Base-by-base conservation (phyloP, 768 basidiomycete species). In the Boletus eberwhitei region DNA sequence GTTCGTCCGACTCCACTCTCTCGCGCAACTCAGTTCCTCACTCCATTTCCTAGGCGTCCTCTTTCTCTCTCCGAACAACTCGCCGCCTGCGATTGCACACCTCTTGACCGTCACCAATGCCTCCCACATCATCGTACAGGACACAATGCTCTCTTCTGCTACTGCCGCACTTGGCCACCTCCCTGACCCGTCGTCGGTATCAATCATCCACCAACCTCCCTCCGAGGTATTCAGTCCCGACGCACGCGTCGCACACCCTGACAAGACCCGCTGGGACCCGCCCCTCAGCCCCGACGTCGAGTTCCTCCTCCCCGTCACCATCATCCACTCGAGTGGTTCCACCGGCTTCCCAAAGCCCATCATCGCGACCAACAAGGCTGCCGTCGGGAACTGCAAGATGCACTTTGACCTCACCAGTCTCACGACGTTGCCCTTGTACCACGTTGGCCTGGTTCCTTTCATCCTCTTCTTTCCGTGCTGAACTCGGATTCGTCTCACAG, bases 321-420 rank as follows among this genome's bases (percentile, higher is more conserved):
- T 67, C 24, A 46, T 69, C 12, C 67, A 67, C 45, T 67, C 66
- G 62, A 75, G 47, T 7, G 62, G 66, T 22, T 69, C 67, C 4
- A 81, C 81, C 13, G 82, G 81, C 1, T 77, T 72, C 47, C 81
- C 81, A 2, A 81, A 74, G 63, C 75, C 73, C 24, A 77, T 76
- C 29, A 60, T 62, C 39, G 58, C 68, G 52, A 74, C 72, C 1
- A 75, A 77, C 57, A 68, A 70, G 46, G 67, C 64, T 6, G 63
- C 73, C 19, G 46, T 76, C 38, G 66, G 66, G 35, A 73, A 78
- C 58, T 61, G 70, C 52, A 60, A 71, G 48, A 60, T 71, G 62
- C 69, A 76, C 50, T 48, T 67, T 50, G 59, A 55, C 26, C 51
- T 68, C 17, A 50, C 45, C 9, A 56, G 50, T 32, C 58, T 68